Base-by-base conservation (phyloP, 2,329 filamentous ascomycete species). In the Nemania sp. region DNA sequence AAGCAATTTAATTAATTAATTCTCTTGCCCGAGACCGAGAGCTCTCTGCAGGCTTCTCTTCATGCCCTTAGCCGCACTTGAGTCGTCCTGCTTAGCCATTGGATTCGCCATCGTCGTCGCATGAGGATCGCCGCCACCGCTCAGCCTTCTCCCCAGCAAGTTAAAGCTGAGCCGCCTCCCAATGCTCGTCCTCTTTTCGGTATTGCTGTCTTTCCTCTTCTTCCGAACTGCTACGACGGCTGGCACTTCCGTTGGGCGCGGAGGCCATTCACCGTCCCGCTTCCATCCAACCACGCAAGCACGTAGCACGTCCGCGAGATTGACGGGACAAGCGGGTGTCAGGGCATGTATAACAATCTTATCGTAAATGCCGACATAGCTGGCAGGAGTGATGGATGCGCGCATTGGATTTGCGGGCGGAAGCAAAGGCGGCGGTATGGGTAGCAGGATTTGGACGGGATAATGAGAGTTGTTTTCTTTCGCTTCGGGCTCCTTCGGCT, bases 211-310 rank as follows among this genome's bases (percentile, higher is more conserved):
- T 45, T 60, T 62, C 50, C 56, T 77, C 67, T 70, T 77, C 68
- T 71, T 77, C 33, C 72, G 72, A 9, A 71, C 65, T 3, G 70
- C 71, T 3, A 73, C 66, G 9, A 61, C 70, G 56, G 65, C 71
- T 49, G 62, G 69, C 65, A 77, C 63, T 41, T 79, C 66, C 15
- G 75, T 74, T 0, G 78, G 70, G 61, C 82, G 83, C 1, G 89
- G 90, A 4, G 93, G 92, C 93, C 93, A 97, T 71, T 96, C 90
- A 14, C 91, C 92, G 64, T 94, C 90, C 34, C 90, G 81, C 71
- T 95, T 96, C 93, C 93, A 97, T 37, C 93, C 93, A 23, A 88
- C 80, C 1, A 97, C 91, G 61, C 93, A 89, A 11, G 90, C 84
- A 8, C 84, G 81, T 19, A 90, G 84, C 75, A 97, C 86, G 64